Evolutionary conservation across 306 rosid species (phyloP).

Genomic region (Amphicarpaea edgeworthii): DNA sequence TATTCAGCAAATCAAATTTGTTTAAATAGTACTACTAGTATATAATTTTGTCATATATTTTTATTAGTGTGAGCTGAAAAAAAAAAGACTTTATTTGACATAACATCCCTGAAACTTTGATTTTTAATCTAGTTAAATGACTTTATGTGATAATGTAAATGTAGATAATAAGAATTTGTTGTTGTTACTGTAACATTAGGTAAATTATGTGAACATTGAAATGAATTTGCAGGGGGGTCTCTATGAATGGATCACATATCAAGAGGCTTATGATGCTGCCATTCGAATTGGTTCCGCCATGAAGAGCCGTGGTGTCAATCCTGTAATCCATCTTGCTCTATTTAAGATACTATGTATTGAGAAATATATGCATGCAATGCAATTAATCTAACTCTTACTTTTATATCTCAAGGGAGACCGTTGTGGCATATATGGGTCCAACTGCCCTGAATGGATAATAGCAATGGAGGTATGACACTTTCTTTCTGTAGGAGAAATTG

Average conservation of each 20-base stretch:
- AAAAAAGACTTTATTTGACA: too few relatives aligned
- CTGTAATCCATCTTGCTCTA: constrained; percentile 56
- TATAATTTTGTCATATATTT: too few relatives aligned
- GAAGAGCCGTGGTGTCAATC: constrained; percentile 71
- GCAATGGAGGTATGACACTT: constrained; percentile 77
- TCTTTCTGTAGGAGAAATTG: neutral
- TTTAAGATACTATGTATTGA: neutral
- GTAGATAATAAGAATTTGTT: too few relatives aligned
- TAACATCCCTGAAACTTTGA: too few relatives aligned
- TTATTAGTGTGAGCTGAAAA: too few relatives aligned
- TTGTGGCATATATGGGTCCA: constrained; percentile 89
- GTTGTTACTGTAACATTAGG: too few relatives aligned
- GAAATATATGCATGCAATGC: neutral
- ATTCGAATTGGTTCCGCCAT: constrained; percentile 79
- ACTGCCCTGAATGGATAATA: constrained; percentile 84
- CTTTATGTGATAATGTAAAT: too few relatives aligned
- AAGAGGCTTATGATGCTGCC: constrained; percentile 76
- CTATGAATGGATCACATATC: constrained; percentile 58
- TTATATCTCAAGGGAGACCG: constrained; percentile 69
- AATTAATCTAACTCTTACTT: constrained; percentile 26
- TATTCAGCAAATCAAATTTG: too few relatives aligned
- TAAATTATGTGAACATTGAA: constrained; percentile 19
- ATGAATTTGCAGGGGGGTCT: constrained; percentile 55
- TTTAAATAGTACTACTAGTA: too few relatives aligned
- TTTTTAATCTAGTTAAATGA: too few relatives aligned